These are phyloP conservation scores for Laburnicola sp. DNA, from an alignment of 2,329 filamentous ascomycete genomes.

Conservation along the genomic window DNA sequence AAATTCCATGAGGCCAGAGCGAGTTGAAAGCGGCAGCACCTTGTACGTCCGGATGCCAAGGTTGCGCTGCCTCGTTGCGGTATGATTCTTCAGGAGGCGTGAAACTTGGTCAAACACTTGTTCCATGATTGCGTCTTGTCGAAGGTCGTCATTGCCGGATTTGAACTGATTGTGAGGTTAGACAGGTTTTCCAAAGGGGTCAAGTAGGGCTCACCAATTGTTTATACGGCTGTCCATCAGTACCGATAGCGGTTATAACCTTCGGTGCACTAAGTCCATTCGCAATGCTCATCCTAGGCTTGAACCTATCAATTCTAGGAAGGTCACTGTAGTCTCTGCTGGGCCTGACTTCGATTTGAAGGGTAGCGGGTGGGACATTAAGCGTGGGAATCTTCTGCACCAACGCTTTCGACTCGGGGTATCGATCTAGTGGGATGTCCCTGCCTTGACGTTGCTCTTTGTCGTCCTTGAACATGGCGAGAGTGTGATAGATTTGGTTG, in stretches of 20 bases:
- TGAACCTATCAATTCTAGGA: constrained; percentile 73
- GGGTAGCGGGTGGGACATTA: constrained; percentile 82
- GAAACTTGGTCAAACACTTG: constrained; percentile 98
- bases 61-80: constrained; percentile 82
- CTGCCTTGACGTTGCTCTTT: constrained; percentile 68
- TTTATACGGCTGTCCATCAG: constrained; percentile 78
- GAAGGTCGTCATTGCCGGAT: constrained; percentile 91
- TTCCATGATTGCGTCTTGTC: constrained; percentile 98
- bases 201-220: constrained; percentile 65
- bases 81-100: constrained; percentile 81
- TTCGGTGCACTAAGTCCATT: constrained; percentile 92
- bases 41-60: constrained; percentile 96
- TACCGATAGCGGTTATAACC: constrained; percentile 79
- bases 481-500: constrained; percentile 64
- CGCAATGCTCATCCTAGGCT: constrained; percentile 78
- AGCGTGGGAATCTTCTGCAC: constrained; percentile 65
- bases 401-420: constrained; percentile 64
- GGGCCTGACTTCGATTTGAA: constrained; percentile 75
- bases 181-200: background rate
- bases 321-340: constrained; percentile 76
- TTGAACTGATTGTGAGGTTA: constrained; percentile 66
- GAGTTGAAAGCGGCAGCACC: constrained; percentile 82
- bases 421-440: constrained; percentile 66
- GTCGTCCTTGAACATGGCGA: constrained; percentile 68
- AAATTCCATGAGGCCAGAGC: constrained; percentile 93